phyloP scores from a whole-genome alignment of 257 asterid species.

The Henckelia pumila region DNA sequence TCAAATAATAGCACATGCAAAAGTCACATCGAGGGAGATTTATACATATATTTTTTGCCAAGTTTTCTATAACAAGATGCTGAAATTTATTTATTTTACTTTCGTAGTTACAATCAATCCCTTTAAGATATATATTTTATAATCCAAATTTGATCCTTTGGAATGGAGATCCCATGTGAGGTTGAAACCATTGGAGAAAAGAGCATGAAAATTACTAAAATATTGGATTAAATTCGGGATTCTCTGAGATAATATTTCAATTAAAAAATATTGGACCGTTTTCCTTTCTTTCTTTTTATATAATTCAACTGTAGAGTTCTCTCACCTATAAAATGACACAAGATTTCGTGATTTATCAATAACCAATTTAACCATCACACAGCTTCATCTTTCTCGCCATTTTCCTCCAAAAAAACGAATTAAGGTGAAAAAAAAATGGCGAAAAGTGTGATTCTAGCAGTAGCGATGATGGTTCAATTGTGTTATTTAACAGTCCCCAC shows the following conservation, averaged over 20 bases:
- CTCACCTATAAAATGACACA: conserved; percentile 27
- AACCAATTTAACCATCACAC: neutral
- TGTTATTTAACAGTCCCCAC: conserved; percentile 28
- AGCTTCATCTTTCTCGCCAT: neutral
- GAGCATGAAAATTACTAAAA: neutral
- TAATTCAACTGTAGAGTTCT: neutral
- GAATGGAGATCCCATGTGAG: neutral
- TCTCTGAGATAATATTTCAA: no score
- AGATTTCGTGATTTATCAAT: neutral
- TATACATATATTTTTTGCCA: conserved; percentile 1
- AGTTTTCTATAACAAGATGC: conserved; percentile 13
- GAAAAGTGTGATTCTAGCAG: neutral
- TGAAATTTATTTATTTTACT: neutral
- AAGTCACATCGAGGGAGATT: neutral
- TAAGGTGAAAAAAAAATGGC: conserved; percentile 26
- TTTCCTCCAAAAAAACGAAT: neutral
- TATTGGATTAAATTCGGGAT: no score
- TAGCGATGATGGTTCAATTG: conserved; percentile 16
- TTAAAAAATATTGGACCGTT: neutral
- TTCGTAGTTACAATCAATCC: neutral
- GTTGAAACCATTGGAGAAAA: neutral
- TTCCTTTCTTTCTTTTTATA: neutral
- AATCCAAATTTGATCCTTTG: neutral
- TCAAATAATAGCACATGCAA: conserved; percentile 36
- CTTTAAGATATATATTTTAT: neutral